Evolutionary conservation across 768 basidiomycete genomes (phyloP).

Genomic region (Rhizopogon roseolus): DNA sequence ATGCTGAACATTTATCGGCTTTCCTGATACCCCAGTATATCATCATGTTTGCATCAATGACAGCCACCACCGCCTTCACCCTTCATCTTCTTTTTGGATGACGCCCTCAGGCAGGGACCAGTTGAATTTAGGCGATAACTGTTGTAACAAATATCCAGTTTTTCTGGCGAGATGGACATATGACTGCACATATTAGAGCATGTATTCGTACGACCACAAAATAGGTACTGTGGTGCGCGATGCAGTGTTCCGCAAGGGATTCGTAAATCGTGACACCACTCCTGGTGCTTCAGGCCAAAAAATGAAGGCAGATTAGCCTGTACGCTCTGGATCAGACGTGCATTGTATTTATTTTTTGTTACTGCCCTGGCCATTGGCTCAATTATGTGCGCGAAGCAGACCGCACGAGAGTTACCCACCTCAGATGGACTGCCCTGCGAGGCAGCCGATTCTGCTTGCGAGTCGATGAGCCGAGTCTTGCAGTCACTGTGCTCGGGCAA

Average conservation of each 20-base stretch:
- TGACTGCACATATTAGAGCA: no score
- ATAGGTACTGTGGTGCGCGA: no score
- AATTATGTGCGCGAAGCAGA: no score
- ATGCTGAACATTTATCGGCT: constrained; percentile 53
- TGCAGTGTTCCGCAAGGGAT: no score
- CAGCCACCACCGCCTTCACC: constrained; percentile 30
- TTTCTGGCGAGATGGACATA: background rate
- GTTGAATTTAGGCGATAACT: background rate
- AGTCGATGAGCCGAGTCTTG: constrained; percentile 95
- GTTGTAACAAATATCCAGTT: background rate
- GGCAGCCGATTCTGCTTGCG: constrained; percentile 63
- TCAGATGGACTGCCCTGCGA: constrained; percentile 31
- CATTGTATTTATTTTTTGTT: no score
- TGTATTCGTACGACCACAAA: background rate
- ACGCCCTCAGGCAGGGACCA: background rate
- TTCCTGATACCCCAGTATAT: constrained; percentile 59
- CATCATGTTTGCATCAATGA: constrained; percentile 35
- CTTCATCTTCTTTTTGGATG: constrained; percentile 32
- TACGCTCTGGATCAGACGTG: no score
- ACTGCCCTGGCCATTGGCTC: no score
- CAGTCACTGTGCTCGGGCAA: constrained; percentile 63
- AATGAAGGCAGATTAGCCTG: no score
- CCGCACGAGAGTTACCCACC: no score
- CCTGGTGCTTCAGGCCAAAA: no score
- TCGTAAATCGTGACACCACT: no score